These are phyloP conservation scores for Capronia americana DNA, from an alignment of 2,329 filamentous ascomycete species.

Conservation along the genomic window DNA sequence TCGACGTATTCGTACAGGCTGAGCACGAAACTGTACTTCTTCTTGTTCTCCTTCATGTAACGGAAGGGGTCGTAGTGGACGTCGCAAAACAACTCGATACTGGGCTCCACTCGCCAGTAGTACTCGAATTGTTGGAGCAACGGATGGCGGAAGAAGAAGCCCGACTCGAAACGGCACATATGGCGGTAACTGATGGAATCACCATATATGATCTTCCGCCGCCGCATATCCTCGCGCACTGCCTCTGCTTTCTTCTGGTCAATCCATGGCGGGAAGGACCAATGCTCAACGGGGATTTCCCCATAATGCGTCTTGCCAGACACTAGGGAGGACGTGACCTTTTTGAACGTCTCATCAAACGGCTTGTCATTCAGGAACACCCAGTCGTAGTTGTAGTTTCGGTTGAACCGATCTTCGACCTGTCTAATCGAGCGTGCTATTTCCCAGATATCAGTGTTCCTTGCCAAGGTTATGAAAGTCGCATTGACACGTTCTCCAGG, in stretches of 20 bases:
- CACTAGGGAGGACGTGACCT: constrained; percentile 84
- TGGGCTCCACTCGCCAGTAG: constrained; percentile 99
- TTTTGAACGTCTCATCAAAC: constrained; percentile 92
- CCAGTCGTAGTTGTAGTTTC: constrained; percentile 97
- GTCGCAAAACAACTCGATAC: constrained; percentile 95
- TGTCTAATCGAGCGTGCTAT: constrained; percentile 95
- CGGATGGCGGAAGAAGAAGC: constrained; percentile 97
- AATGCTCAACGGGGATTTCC: constrained; percentile 87
- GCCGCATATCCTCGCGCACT: constrained; percentile 91
- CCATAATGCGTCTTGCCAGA: constrained; percentile 93
- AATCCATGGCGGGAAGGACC: constrained; percentile 96
- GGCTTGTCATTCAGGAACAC: constrained; percentile 97
- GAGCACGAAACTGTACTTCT: constrained; percentile 97
- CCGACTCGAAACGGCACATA: constrained; percentile 99
- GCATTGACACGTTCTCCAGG: constrained; percentile 86
- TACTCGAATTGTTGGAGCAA: constrained; percentile 97
- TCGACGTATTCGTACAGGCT: constrained; percentile 96
- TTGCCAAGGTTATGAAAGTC: constrained; percentile 93
- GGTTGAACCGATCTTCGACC: constrained; percentile 97
- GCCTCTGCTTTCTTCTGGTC: constrained; percentile 91
- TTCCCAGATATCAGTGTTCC: constrained; percentile 94
- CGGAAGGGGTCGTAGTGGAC: constrained; percentile 96
- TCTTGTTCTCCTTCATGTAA: constrained; percentile 92
- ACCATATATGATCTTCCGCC: constrained; percentile 96
- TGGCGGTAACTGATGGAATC: constrained; percentile 97